Evolutionary conservation across 208 protist genomes (phyloP).

Genomic region (Leishmania turanica): DNA sequence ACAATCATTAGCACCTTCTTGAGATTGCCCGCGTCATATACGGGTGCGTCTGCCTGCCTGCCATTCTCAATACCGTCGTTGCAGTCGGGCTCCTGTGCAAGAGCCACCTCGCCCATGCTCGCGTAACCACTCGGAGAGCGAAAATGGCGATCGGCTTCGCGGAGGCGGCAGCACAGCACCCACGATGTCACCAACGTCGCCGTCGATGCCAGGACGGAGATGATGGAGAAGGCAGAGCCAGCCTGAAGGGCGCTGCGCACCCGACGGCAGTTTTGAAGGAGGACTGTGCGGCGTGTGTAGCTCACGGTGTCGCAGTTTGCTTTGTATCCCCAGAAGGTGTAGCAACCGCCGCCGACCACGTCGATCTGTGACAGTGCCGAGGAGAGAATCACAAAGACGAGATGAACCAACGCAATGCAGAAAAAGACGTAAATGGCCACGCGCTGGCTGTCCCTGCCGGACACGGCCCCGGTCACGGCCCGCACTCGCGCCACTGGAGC

Average conservation of each 20-base stretch:
- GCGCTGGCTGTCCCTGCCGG: conserved; percentile 42
- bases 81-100: not conserved
- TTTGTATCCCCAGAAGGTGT: conserved; percentile 87
- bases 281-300: conserved; percentile 59
- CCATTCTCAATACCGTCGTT: conserved; percentile 1
- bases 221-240: conserved; percentile 76
- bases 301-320: conserved; percentile 56
- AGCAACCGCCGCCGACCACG: conserved; percentile 61
- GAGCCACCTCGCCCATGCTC: conserved; percentile 10
- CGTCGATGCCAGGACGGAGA: conserved; percentile 57
- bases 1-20: conserved; percentile 52
- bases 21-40: conserved; percentile 32
- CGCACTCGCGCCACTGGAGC: conserved; percentile 19
- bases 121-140: conserved; percentile 14
- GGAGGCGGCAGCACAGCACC: conserved; percentile 49
- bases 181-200: conserved; percentile 32
- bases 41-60: conserved; percentile 15
- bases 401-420: conserved; percentile 35
- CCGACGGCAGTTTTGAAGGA: conserved; percentile 32
- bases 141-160: conserved; percentile 12
- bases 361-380: conserved; percentile 79
- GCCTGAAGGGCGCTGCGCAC: conserved; percentile 39
- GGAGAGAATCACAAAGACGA: conserved; percentile 67
- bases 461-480: conserved; percentile 11
- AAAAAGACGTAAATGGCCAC: conserved; percentile 52